Conservation (phyloP, 2,329 filamentous ascomycete genomes). For the Colletotrichum musae region DNA sequence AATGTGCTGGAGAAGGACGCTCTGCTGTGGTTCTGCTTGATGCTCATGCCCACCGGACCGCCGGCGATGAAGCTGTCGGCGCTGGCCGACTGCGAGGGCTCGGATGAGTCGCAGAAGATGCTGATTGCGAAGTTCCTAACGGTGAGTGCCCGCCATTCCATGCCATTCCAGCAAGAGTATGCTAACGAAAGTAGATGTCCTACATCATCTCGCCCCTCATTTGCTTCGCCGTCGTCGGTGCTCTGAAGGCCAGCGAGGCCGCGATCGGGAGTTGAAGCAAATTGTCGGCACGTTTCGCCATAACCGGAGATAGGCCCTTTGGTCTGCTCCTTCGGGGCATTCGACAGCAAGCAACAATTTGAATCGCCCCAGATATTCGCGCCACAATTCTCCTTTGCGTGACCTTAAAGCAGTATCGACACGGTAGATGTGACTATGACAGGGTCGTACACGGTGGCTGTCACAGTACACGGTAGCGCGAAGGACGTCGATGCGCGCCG, state of each 20-base stretch:
- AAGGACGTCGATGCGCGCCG: no score
- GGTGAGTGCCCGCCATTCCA: constrained; percentile 45
- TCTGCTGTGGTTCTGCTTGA: constrained; percentile 74
- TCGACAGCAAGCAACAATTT: constrained; percentile 1
- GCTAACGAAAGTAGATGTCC: constrained; percentile 21
- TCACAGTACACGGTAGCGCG: background rate
- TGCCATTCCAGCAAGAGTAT: accelerated
- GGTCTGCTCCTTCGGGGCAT: background rate
- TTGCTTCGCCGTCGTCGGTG: constrained; percentile 35
- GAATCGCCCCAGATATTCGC: no score
- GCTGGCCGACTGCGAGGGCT: constrained; percentile 59
- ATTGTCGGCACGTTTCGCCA: background rate
- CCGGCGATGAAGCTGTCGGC: constrained; percentile 64
- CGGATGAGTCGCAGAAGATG: constrained; percentile 56
- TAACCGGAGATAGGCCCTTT: background rate
- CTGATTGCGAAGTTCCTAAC: constrained; percentile 60
- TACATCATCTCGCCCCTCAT: constrained; percentile 37
- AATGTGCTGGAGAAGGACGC: constrained; percentile 68
- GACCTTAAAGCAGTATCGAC: background rate
- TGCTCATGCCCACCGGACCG: constrained; percentile 63
- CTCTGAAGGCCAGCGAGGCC: constrained; percentile 29
- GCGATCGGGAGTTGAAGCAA: background rate
- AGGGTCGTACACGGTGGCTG: background rate
- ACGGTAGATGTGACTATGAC: background rate
- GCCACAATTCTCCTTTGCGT: background rate